Percentiles rank a stretch among this genome's conserved stretches.
These are phyloP conservation scores for Aegilops umbellulata DNA, from an alignment of 176 grass and related monocot species.

Conservation along the genomic window DNA sequence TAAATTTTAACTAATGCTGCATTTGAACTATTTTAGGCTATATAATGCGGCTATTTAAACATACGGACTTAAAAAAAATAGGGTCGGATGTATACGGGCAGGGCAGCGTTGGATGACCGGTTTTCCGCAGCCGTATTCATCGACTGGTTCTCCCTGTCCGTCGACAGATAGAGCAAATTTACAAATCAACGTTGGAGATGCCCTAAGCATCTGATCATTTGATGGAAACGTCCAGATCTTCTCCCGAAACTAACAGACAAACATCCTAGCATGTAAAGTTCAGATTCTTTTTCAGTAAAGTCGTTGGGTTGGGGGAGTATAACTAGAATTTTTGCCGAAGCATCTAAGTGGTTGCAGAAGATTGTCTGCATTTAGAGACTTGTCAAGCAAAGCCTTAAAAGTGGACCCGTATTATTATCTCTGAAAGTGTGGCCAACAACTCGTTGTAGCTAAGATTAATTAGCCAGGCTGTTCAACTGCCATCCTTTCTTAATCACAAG, in stretches of 20 bases:
- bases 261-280: not conserved
- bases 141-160: too few species aligned
- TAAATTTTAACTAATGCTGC: too few species aligned
- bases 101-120: too few species aligned
- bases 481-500: slow-evolving; percentile 15
- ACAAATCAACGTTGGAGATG: too few species aligned
- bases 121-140: too few species aligned
- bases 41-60: too few species aligned
- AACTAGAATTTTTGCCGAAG: not conserved
- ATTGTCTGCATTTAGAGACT: slow-evolving; percentile 19
- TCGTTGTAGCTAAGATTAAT: slow-evolving; percentile 28
- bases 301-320: not conserved
- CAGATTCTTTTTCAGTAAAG: not conserved
- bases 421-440: slow-evolving; percentile 6
- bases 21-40: too few species aligned
- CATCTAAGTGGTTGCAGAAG: not conserved
- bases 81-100: too few species aligned
- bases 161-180: too few species aligned
- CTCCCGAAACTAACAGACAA: not conserved
- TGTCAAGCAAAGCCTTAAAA: not conserved
- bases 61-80: too few species aligned
- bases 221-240: not conserved
- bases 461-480: slow-evolving; percentile 20
- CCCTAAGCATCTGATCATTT: not conserved
- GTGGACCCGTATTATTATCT: not conserved